Percentiles rank a stretch among this genome's conserved stretches.
Conservation (phyloP, 23 red algal genomes). For the Gracilaria gracilis region DNA sequence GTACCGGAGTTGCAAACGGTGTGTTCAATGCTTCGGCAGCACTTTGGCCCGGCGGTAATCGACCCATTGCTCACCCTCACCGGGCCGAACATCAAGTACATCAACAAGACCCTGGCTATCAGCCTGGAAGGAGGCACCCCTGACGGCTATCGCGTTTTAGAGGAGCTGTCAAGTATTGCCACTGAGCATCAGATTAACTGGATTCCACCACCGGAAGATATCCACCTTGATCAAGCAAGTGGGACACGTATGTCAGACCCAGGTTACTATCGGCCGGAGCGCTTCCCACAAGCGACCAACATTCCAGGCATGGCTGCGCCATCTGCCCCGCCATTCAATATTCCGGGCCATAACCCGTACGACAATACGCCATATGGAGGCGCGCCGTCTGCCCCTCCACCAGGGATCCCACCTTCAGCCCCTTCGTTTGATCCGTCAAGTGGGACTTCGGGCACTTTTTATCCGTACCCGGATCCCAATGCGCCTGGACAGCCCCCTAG, state of each 20-base stretch:
- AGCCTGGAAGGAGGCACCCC: conserved; percentile 35
- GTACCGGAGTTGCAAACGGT: conserved; percentile 56
- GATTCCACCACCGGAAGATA: conserved; percentile 59
- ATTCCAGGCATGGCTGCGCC: conserved; percentile 20
- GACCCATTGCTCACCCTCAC: conserved; percentile 36
- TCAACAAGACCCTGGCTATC: conserved; percentile 58
- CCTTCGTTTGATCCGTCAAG: conserved; percentile 49
- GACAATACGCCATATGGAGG: conserved; percentile 11
- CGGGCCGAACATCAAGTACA: conserved; percentile 49
- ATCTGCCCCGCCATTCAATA: conserved; percentile 43
- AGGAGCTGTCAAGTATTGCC: conserved; percentile 55
- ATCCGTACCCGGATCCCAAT: conserved; percentile 21
- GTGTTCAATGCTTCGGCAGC: conserved; percentile 39
- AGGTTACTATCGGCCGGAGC: conserved; percentile 19
- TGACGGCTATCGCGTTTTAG: conserved; percentile 50
- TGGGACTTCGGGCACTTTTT: conserved; percentile 35
- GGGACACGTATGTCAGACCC: conserved; percentile 4
- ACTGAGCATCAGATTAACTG: conserved; percentile 40
- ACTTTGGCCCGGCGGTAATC: conserved; percentile 62
- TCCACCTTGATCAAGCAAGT: conserved; percentile 31
- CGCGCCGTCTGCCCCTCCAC: neutral
- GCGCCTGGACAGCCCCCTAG: neutral
- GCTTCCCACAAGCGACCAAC: conserved; percentile 21
- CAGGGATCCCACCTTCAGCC: conserved; percentile 12
- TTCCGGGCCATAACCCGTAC: conserved; percentile 47